These are phyloP conservation scores for Dioscorea zingiberensis DNA, from an alignment of 106 monocot species.

Conservation along the genomic window DNA sequence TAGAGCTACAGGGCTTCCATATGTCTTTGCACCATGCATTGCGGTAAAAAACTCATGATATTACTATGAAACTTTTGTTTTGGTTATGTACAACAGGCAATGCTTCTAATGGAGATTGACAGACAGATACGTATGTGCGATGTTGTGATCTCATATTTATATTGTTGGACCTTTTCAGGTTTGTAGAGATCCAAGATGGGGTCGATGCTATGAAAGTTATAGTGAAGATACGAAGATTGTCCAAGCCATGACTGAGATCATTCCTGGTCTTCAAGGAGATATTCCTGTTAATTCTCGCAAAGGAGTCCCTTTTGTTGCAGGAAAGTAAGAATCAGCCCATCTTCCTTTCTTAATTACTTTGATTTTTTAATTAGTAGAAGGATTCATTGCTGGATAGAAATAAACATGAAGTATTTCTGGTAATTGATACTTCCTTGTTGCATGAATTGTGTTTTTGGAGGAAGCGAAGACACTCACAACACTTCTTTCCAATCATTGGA, in stretches of 20 bases:
- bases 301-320: slow-evolving; percentile 25
- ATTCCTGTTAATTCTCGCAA: slow-evolving; percentile 19
- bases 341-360: too few species aligned
- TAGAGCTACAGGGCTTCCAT: slow-evolving; percentile 59
- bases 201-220: slow-evolving; percentile 44
- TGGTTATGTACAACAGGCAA: neutral
- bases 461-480: too few species aligned
- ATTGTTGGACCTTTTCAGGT: slow-evolving; percentile 6
- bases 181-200: slow-evolving; percentile 55
- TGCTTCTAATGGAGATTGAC: too few species aligned
- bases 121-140: too few species aligned
- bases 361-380: too few species aligned
- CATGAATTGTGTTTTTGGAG: too few species aligned
- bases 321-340: slow-evolving; percentile 15
- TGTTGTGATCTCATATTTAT: neutral
- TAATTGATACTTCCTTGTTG: too few species aligned
- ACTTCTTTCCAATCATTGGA: too few species aligned
- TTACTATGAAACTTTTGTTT: neutral
- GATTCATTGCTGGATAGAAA: too few species aligned
- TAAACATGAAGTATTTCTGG: too few species aligned
- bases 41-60: slow-evolving; percentile 12
- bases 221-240: slow-evolving; percentile 40
- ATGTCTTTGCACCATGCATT: slow-evolving; percentile 57
- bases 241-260: slow-evolving; percentile 34
- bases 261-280: slow-evolving; percentile 44